Percentiles rank a stretch among this genome's conserved stretches.
Evolutionary conservation across 371 early-diverging fungal species (phyloP).

Genomic region (Mortierella sp.): DNA sequence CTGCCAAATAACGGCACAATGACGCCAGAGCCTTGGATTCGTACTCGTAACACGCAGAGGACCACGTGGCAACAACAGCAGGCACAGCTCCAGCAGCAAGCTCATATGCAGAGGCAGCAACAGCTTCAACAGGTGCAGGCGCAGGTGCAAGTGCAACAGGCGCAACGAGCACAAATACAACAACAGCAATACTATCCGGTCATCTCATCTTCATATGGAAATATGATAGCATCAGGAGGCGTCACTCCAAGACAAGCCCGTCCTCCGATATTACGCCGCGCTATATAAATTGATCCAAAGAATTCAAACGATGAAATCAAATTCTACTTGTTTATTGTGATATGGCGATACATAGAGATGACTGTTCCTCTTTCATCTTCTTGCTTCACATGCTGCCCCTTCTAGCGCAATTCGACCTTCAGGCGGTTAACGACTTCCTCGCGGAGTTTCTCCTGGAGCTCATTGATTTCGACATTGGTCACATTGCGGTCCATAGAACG

Average conservation of each 20-base stretch:
- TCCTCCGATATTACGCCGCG: neutral
- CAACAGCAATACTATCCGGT: neutral
- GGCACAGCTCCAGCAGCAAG: constrained; percentile 1
- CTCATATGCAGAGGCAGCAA: neutral
- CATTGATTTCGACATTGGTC: constrained; percentile 94
- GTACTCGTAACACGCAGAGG: constrained; percentile 1
- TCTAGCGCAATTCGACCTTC: constrained; percentile 82
- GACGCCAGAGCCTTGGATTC: constrained; percentile 3
- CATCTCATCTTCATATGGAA: too few species aligned
- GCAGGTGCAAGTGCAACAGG: neutral
- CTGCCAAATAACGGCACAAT: neutral
- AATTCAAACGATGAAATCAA: too few species aligned
- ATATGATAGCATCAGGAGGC: too few species aligned
- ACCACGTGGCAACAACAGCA: constrained; percentile 36
- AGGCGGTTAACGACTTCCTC: constrained; percentile 71
- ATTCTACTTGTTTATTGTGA: too few species aligned
- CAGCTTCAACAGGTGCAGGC: constrained; percentile 1
- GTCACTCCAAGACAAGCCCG: neutral
- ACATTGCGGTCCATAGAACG: constrained; percentile 93
- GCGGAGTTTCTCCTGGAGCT: constrained; percentile 86
- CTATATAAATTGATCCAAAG: too few species aligned
- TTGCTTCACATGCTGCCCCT: too few species aligned
- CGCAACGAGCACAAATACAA: too few species aligned
- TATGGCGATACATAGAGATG: too few species aligned
- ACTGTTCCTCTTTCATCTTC: too few species aligned